phyloP scores from a whole-genome alignment of 2,329 filamentous ascomycete genomes.

The Neopestalotiopsis rosae region DNA sequence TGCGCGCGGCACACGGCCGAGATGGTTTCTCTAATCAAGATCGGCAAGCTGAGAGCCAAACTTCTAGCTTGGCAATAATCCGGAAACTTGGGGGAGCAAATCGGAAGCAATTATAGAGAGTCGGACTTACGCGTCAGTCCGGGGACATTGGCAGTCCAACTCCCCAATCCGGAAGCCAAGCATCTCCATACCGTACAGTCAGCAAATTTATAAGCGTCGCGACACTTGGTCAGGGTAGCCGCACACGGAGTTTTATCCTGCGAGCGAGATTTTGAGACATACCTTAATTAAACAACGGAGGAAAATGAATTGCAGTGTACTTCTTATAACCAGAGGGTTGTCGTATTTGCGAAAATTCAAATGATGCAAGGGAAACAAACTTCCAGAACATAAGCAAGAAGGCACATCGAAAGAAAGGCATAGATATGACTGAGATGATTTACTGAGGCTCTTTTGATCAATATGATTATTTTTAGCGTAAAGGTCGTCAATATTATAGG shows the following conservation, averaged over 20 bases:
- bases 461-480: no score
- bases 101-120: background rate
- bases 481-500: no score
- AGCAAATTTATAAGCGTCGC: background rate
- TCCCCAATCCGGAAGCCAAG: conserved; percentile 9
- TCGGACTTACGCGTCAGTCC: conserved; percentile 4
- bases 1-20: background rate
- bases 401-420: no score
- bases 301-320: no score
- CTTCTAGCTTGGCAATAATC: background rate
- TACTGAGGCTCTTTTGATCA: no score
- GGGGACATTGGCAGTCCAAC: background rate
- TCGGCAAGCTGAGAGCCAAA: background rate
- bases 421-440: no score
- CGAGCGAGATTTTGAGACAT: no score
- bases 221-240: background rate
- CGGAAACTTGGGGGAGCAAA: background rate
- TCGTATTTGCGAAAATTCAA: no score
- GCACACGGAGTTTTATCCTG: background rate
- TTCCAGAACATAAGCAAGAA: no score
- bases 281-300: no score
- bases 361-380: no score
- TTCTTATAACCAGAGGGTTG: no score
- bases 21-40: background rate
- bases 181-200: background rate